Base-by-base conservation (phyloP, 805 yeast species). In the Isabelozyma gotoi region DNA sequence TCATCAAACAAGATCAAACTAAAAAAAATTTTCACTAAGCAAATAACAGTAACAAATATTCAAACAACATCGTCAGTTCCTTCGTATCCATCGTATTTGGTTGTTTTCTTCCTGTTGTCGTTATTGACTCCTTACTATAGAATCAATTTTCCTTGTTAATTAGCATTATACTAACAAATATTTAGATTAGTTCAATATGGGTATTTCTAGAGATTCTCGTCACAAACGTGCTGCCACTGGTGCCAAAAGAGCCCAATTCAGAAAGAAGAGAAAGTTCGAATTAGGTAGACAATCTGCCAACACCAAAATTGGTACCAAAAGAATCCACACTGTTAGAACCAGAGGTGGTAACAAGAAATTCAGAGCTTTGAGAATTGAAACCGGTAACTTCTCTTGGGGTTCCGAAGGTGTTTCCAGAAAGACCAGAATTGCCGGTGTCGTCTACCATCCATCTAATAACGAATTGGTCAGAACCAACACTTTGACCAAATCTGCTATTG, bases 161-260 rank as follows among this genome's bases (percentile, higher is more conserved):
- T n/a, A n/a, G n/a, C n/a, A n/a, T 50, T 44, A 47, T 55, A 55
- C 61, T 57, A 58, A 52, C 60, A 32, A 21, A 15, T 36, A 18
- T 36, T 40, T 24, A 19, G 31, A 15, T 14, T 35, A 35, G 14
- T 49, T 52, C 71, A 86, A 76, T 76, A 92, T 92, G 99, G 98
- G 99, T 91, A 92, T 92, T 87, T 90, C 98, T 79, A 92, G 99
- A 84, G 98, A 94, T 84, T 92, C 99, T 78, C 97, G 97, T 82
- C 99, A 94, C 91, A 92, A 92, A 88, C 95, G 99, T 80, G 80
- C 97, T 68, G 96, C 95, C 78, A 91, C 99, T 73, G 99, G 99
- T 87, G 99, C 99, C 76, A 91, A 90, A 81, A 90, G 97, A 80
- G 98, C 98, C 78, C 96, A 90, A 80, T 88, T 85, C 96, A 92